These are phyloP conservation scores for Arachis hypogaea DNA, from an alignment of 306 rosid genomes.

Conservation along the genomic window DNA sequence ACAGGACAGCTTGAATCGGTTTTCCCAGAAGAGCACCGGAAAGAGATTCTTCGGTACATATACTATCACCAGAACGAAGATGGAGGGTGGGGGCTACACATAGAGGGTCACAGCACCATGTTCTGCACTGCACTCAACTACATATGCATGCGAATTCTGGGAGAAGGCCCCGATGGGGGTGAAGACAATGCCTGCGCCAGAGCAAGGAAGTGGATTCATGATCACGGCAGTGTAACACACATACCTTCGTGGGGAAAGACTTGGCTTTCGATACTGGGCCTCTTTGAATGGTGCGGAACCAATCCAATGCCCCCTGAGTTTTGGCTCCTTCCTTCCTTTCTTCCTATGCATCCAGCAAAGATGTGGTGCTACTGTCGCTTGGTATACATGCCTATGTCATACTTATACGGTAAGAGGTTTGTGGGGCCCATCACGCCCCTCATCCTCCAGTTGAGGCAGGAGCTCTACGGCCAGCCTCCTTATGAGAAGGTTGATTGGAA, in stretches of 20 bases:
- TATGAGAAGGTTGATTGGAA: constrained; percentile 65
- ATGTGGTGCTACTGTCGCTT: constrained; percentile 85
- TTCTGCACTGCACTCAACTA: constrained; percentile 69
- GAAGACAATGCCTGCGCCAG: constrained; percentile 60
- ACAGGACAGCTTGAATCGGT: constrained; percentile 62
- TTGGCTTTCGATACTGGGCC: constrained; percentile 81
- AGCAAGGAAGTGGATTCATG: constrained; percentile 75
- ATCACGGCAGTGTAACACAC: constrained; percentile 66
- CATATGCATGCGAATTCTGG: constrained; percentile 67
- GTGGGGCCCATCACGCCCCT: constrained; percentile 82
- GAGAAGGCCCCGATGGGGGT: constrained; percentile 72
- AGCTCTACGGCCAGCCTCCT: constrained; percentile 55
- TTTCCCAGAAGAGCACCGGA: constrained; percentile 50
- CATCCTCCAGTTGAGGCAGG: constrained; percentile 60
- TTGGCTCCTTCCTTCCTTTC: constrained; percentile 80
- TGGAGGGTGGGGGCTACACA: constrained; percentile 87
- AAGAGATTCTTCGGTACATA: constrained; percentile 73
- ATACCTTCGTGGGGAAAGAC: constrained; percentile 89
- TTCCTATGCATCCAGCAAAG: constrained; percentile 89
- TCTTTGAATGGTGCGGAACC: constrained; percentile 70
- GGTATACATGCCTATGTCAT: constrained; percentile 87
- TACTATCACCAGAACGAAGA: constrained; percentile 83
- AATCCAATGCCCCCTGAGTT: constrained; percentile 89
- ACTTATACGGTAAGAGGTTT: constrained; percentile 72
- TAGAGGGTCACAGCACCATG: constrained; percentile 83